These are phyloP conservation scores for Sporisorium scitamineum DNA, from an alignment of 1,284 basidiomycete genomes.

Conservation along the genomic window DNA sequence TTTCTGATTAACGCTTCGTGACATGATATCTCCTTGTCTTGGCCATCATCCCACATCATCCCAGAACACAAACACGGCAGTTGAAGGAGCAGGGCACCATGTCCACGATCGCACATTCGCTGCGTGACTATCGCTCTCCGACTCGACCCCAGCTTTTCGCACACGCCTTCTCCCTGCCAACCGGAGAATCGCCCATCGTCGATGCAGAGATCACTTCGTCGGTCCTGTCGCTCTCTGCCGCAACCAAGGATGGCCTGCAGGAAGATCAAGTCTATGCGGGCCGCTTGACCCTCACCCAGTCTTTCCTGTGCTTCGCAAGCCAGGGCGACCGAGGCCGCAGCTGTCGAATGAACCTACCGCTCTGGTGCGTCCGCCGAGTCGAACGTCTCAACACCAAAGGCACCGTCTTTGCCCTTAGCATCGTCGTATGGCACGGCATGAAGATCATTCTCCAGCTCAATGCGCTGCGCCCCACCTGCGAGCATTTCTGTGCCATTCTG, in stretches of 20 bases:
- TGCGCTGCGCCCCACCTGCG: constrained; percentile 92
- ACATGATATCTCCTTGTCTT: background rate
- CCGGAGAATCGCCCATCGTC: constrained; percentile 50
- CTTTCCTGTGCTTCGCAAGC: constrained; percentile 91
- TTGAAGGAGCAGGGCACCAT: constrained; percentile 30
- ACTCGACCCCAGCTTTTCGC: constrained; percentile 63
- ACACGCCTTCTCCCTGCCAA: constrained; percentile 61
- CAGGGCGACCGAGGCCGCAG: constrained; percentile 84
- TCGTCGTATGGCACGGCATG: constrained; percentile 94
- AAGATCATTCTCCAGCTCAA: constrained; percentile 96
- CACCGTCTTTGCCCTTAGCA: constrained; percentile 86
- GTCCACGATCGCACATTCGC: constrained; percentile 68
- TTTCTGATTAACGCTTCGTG: background rate
- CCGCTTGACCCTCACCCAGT: constrained; percentile 86
- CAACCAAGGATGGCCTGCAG: constrained; percentile 48
- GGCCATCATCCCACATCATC: background rate
- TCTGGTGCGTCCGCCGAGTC: constrained; percentile 93
- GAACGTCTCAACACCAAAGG: constrained; percentile 79
- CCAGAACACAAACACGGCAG: background rate
- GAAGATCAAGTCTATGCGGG: constrained; percentile 73
- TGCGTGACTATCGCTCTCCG: constrained; percentile 67
- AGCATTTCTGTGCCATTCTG: constrained; percentile 89
- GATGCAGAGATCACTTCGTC: constrained; percentile 66
- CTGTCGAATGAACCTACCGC: constrained; percentile 88
- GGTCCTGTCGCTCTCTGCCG: constrained; percentile 62